These are phyloP conservation scores for Suillus occidentalis DNA, from an alignment of 768 basidiomycete genomes.

Conservation along the genomic window DNA sequence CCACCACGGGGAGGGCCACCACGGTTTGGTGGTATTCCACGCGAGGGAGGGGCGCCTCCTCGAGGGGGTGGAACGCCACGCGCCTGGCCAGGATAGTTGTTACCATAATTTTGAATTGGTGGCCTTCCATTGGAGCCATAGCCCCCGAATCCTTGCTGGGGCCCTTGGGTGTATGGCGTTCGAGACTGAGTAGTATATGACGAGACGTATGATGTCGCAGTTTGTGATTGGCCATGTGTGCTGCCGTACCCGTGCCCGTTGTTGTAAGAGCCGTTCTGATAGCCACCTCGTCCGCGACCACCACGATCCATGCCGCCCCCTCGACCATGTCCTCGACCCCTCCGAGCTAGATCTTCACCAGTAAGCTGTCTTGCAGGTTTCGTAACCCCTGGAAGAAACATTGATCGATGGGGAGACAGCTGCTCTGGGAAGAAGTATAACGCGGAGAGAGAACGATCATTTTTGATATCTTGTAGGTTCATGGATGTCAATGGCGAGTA, in stretches of 20 bases:
- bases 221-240: slow-evolving; percentile 20
- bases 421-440: slow-evolving; percentile 90
- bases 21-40: slow-evolving; percentile 13
- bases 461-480: slow-evolving; percentile 74
- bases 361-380: slow-evolving; percentile 61
- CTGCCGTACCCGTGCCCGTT: slow-evolving; percentile 20
- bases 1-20: slow-evolving; percentile 18
- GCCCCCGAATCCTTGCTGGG: slow-evolving; percentile 30
- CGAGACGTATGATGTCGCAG: slow-evolving; percentile 13
- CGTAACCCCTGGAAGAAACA: slow-evolving; percentile 72
- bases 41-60: slow-evolving; percentile 4
- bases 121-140: slow-evolving; percentile 34
- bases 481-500: slow-evolving; percentile 65
- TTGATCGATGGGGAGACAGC: slow-evolving; percentile 78
- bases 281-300: slow-evolving; percentile 35
- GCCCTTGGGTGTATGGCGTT: slow-evolving; percentile 11
- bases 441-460: slow-evolving; percentile 86
- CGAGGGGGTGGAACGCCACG: slow-evolving; percentile 24
- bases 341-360: slow-evolving; percentile 64
- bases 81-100: slow-evolving; percentile 23
- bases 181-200: slow-evolving; percentile 20
- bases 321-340: slow-evolving; percentile 48
- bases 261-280: slow-evolving; percentile 1
- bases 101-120: slow-evolving; percentile 32
- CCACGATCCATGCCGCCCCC: slow-evolving; percentile 41